A percentile compares a stretch with the other conserved stretches of the same genome.
phyloP scores from a whole-genome alignment of 1,139 yeast species.

The Lodderomyces margitis region DNA sequence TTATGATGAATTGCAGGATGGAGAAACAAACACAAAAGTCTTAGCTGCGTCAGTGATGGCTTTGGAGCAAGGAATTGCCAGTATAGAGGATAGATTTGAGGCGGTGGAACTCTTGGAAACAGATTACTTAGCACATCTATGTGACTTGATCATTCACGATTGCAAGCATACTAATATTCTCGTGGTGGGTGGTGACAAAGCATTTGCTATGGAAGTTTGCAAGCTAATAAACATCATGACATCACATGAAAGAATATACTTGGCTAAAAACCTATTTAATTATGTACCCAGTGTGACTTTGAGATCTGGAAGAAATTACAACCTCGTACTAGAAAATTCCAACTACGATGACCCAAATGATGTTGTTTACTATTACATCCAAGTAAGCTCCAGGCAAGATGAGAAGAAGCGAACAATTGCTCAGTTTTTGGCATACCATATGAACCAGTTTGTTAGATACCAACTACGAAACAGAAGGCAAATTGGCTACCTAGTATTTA shows the following conservation, averaged over 20 bases:
- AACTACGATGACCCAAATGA: constrained; percentile 47
- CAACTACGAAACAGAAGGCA: constrained; percentile 53
- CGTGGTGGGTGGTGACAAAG: constrained; percentile 40
- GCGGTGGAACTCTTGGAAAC: constrained; percentile 29
- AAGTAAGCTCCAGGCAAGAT: constrained; percentile 49
- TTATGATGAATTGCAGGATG: constrained; percentile 38
- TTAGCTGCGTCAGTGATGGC: constrained; percentile 47
- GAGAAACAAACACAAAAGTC: constrained; percentile 41
- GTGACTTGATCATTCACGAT: constrained; percentile 19
- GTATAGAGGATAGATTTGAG: constrained; percentile 47
- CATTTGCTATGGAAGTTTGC: constrained; percentile 24
- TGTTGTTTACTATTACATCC: constrained; percentile 50
- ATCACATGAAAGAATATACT: constrained; percentile 14
- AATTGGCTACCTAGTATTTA: constrained; percentile 42
- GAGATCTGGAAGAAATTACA: constrained; percentile 32
- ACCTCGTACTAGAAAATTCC: constrained; percentile 22
- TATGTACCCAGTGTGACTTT: constrained; percentile 31
- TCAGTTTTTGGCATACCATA: constrained; percentile 41
- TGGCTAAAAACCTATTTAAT: constrained; percentile 3
- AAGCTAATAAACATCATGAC: constrained; percentile 16
- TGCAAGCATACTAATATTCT: constrained; percentile 38
- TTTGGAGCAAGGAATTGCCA: constrained; percentile 53
- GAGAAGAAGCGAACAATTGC: constrained; percentile 34
- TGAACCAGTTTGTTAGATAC: constrained; percentile 38
- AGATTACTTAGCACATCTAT: constrained; percentile 22